Base-by-base conservation (phyloP, 371 early-diverging fungal species). In the Mucor velutinosus region DNA sequence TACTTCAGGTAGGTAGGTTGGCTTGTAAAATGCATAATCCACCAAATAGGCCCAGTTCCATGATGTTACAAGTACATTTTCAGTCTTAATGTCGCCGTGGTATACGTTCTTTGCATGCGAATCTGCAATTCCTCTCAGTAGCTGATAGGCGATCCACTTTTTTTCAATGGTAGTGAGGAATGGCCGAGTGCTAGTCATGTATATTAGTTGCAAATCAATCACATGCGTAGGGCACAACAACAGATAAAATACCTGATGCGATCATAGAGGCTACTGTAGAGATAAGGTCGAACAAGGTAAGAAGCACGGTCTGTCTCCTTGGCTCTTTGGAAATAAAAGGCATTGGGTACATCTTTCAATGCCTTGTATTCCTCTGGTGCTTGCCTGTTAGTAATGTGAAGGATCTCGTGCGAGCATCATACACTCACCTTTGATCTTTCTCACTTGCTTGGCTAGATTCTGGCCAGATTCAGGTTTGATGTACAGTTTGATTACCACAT, bases 1-100 rank as follows among this genome's bases (percentile, higher is more conserved):
- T 71, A 89, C 93, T 73, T 95, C 95, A 0, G 98, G 98, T 32
- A 98, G 71, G 71, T 88, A 93, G 5, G 92, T 89, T 4, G 98
- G 98, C 69, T 98, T 98, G 77, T 89, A 95, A 7, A 88, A 85
- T 55, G 96, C 94, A 79, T 94, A 95, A 70, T 98, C 98, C 2
- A 90, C 87, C 11, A 97, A 68, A 61, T 90, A 95, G 4, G 86
- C 92, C 96, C 96, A 93, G 70, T 95, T 95, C 97, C 97, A 98
- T 37, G 91, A 91, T 3, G 98, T 95, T 6, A 96, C 90, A 19
- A 95, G 75, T 7, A 96, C 85, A 39, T 76, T 76, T 19, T 68
- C 66, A 25, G 65, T 62, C 23, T 64, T 70, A 14, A 76, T 73
- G 37, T 76, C 76, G 5, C 76, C 76, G 62, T 76, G 76, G 55